phyloP scores from a whole-genome alignment of 441 rosid species.

The Macaranga tanarius region DNA sequence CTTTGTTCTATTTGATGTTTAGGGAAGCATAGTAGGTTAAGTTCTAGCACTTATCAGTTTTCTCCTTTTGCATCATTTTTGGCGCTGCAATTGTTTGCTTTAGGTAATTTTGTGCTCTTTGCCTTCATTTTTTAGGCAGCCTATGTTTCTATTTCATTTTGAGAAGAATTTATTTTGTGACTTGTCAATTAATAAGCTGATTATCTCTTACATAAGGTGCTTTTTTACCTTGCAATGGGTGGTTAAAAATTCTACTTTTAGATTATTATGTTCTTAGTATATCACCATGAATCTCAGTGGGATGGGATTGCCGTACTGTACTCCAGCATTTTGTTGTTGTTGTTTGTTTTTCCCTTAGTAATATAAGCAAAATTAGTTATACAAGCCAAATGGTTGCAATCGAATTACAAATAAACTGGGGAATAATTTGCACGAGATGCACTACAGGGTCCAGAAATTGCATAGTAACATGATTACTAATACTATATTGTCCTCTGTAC shows the following conservation, averaged over 20 bases:
- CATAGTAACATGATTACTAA: neutral
- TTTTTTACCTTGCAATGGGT: neutral
- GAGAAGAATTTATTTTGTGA: neutral
- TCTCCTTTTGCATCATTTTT: neutral
- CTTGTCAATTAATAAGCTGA: neutral
- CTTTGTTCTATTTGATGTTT: neutral
- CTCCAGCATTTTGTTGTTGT: too few relatives aligned
- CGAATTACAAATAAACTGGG: neutral
- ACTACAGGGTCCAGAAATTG: neutral
- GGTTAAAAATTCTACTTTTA: neutral
- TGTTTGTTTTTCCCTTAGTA: too few relatives aligned
- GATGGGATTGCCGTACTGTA: too few relatives aligned
- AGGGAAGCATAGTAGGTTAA: neutral
- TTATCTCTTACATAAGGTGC: neutral
- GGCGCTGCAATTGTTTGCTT: neutral
- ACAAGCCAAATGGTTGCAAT: too few relatives aligned
- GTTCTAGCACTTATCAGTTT: neutral
- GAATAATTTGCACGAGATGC: neutral
- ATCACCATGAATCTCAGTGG: too few relatives aligned
- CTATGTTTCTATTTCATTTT: neutral
- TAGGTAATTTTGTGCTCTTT: neutral
- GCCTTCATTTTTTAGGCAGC: slow-evolving; percentile 1
- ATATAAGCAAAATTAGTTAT: too few relatives aligned
- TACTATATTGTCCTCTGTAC: neutral
- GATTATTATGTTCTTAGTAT: neutral